Percentiles rank a stretch among this genome's conserved stretches.
These are phyloP conservation scores for Stropharia rugosoannulata DNA, from an alignment of 768 basidiomycete species.

Conservation along the genomic window DNA sequence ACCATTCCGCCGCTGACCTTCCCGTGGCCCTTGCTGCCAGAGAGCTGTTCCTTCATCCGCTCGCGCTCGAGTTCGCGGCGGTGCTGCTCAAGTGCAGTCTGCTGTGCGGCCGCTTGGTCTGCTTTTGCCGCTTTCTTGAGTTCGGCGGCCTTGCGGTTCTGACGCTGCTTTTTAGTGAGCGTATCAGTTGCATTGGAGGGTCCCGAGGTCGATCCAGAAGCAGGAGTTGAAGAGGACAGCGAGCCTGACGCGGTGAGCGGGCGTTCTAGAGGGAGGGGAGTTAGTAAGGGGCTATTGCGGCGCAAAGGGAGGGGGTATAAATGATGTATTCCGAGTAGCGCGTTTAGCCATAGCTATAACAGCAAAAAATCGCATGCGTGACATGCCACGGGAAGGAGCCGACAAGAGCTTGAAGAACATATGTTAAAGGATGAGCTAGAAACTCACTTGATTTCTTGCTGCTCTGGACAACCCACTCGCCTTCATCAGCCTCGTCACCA, in stretches of 20 bases:
- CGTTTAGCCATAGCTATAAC: too few species aligned
- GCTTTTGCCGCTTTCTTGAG: conserved; percentile 56
- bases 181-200: conserved; percentile 33
- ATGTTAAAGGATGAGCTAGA: too few species aligned
- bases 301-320: not conserved
- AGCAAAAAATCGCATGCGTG: too few species aligned
- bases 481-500: conserved; percentile 52
- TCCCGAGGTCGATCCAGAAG: conserved; percentile 19
- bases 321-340: too few species aligned
- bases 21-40: not conserved
- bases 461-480: conserved; percentile 77
- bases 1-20: conserved; percentile 8
- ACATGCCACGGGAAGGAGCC: not conserved
- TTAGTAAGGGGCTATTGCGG: not conserved
- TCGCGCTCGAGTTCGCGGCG: conserved; percentile 56
- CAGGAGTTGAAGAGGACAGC: conserved; percentile 1
- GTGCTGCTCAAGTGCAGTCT: conserved; percentile 54
- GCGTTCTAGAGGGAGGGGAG: not conserved
- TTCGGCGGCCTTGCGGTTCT: conserved; percentile 63
- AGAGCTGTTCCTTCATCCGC: conserved; percentile 29
- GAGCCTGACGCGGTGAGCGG: not conserved
- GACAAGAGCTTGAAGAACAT: not conserved
- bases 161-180: conserved; percentile 66
- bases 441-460: conserved; percentile 40
- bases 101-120: conserved; percentile 50